These are phyloP conservation scores for Fusarium acutatum DNA, from an alignment of 2,329 filamentous ascomycete genomes.

Conservation along the genomic window DNA sequence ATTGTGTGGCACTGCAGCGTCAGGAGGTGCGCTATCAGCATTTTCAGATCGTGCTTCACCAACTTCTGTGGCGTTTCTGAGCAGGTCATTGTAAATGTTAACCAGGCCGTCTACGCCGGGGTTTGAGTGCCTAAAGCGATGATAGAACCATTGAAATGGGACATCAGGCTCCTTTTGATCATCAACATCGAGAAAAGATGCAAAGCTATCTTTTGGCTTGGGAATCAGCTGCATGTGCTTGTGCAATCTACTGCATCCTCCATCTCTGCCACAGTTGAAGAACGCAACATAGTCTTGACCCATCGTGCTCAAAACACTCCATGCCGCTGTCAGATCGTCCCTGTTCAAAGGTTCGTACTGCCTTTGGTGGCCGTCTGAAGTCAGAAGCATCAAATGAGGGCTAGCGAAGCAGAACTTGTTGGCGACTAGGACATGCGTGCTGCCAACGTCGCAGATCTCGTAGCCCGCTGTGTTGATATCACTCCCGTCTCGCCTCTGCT, in stretches of 20 bases:
- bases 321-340: background rate
- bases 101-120: background rate
- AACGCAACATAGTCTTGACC: background rate
- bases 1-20: background rate
- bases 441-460: background rate
- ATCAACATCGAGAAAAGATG: background rate
- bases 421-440: background rate
- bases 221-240: constrained; percentile 5
- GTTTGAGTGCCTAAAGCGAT: rapidly evolving
- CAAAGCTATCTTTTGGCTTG: background rate
- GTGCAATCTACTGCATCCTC: background rate
- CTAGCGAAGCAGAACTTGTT: constrained; percentile 1
- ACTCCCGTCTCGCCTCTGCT: background rate
- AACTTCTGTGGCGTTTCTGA: rapidly evolving
- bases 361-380: background rate
- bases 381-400: background rate
- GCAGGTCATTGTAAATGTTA: background rate
- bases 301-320: background rate
- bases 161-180: rapidly evolving
- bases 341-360: background rate
- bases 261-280: background rate
- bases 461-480: background rate
- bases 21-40: rapidly evolving
- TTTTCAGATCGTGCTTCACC: background rate
- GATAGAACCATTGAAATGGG: background rate